A percentile compares a stretch with the other conserved stretches of the same genome.
Evolutionary conservation across 2,329 filamentous ascomycete genomes (phyloP).

Genomic region (Ceratocystis huliohia): DNA sequence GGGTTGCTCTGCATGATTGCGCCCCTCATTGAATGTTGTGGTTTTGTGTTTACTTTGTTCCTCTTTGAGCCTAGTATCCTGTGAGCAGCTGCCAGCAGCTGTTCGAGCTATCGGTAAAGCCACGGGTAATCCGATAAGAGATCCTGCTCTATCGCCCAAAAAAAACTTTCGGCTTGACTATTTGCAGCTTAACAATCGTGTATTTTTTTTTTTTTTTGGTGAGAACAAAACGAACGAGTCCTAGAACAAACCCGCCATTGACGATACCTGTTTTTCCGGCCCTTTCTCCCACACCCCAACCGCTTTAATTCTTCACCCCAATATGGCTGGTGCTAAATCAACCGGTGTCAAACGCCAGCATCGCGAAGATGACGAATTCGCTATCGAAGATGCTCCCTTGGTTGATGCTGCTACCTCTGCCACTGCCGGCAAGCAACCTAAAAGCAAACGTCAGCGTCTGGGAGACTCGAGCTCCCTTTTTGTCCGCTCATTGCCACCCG

Average conservation of each 20-base stretch:
- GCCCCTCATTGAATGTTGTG: conserved; percentile 9
- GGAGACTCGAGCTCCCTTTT: conserved; percentile 66
- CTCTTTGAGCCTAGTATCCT: conserved; percentile 13
- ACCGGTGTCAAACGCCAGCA: conserved; percentile 30
- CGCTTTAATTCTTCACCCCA: conserved; percentile 7
- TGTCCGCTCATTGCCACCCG: conserved; percentile 70
- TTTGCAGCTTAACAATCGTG: neutral
- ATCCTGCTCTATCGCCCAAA: conserved; percentile 17
- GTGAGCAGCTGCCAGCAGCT: neutral
- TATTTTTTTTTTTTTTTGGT: neutral
- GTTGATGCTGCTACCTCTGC: conserved; percentile 25
- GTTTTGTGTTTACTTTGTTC: conserved; percentile 20
- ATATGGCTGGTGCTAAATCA: conserved; percentile 26
- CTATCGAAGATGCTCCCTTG: conserved; percentile 27
- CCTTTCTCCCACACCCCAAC: neutral
- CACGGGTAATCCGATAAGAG: conserved; percentile 20
- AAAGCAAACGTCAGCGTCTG: conserved; percentile 43
- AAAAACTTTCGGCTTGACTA: conserved; percentile 13
- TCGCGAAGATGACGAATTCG: conserved; percentile 25
- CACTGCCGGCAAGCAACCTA: conserved; percentile 23
- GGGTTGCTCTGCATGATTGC: conserved; percentile 12
- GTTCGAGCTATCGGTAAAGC: neutral
- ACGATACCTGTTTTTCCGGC: conserved; percentile 13
- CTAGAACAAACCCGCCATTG: neutral
- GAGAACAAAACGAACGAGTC: neutral